These are phyloP conservation scores for Pelargonium cotyledonis DNA, from an alignment of 441 rosid species.

Conservation along the genomic window DNA sequence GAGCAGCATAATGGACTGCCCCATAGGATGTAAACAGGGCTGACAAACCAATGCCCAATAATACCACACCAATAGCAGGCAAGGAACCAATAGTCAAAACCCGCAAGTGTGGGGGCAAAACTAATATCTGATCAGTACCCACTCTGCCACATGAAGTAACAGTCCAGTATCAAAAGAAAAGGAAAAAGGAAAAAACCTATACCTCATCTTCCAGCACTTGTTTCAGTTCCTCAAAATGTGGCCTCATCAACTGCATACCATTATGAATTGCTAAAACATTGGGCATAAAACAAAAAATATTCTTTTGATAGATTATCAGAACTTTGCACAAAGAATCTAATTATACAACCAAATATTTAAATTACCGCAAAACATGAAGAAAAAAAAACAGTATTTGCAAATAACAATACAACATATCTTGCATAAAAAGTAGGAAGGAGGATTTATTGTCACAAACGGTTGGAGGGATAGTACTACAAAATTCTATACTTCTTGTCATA, in stretches of 20 bases:
- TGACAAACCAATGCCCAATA: neutral
- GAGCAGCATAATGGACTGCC: no score
- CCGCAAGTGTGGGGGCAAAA: neutral
- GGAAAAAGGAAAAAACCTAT: neutral
- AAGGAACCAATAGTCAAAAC: neutral
- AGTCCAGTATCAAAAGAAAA: neutral
- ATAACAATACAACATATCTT: neutral
- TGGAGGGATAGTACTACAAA: neutral
- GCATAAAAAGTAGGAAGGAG: neutral
- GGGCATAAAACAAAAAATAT: neutral
- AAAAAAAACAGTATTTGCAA: no score
- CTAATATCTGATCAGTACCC: neutral
- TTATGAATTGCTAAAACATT: neutral
- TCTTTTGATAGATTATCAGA: neutral
- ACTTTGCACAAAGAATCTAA: neutral
- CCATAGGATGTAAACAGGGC: no score
- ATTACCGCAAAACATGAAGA: no score
- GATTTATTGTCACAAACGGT: neutral
- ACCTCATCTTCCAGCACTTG: conserved; percentile 19
- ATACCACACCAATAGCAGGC: neutral
- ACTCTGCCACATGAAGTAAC: neutral
- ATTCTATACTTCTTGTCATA: no score
- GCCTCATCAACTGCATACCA: conserved; percentile 28
- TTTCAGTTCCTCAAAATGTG: conserved; percentile 21
- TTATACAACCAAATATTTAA: neutral